Percentiles rank a stretch among this genome's conserved stretches.
These are phyloP conservation scores for Chlamydomonas asymmetrica DNA, from an alignment of 139 green algal genomes.

Conservation along the genomic window DNA sequence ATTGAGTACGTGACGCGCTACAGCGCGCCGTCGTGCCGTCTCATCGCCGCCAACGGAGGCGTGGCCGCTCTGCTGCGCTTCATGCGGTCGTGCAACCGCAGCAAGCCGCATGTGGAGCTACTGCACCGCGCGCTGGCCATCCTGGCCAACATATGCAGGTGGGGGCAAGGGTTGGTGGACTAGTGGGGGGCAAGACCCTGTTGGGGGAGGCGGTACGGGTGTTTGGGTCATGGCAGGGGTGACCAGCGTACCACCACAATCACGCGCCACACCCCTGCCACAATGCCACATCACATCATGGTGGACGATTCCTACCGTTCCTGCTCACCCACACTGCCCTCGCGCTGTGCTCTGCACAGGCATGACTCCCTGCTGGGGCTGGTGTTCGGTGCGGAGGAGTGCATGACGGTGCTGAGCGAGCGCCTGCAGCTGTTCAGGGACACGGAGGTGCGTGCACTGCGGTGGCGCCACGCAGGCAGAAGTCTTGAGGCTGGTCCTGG, in stretches of 20 bases:
- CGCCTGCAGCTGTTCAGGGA: constrained; percentile 73
- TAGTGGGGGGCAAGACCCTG: too few species aligned
- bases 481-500: too few species aligned
- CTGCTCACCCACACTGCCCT: too few species aligned
- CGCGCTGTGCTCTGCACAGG: too few species aligned
- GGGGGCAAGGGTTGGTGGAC: too few species aligned
- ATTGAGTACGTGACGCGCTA: constrained; percentile 52
- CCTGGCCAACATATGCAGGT: constrained; percentile 60
- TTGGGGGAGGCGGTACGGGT: too few species aligned
- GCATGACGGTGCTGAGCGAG: constrained; percentile 64
- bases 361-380: constrained; percentile 34
- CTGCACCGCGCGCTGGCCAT: constrained; percentile 47
- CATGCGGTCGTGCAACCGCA: constrained; percentile 65
- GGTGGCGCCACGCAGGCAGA: background rate
- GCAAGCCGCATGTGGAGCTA: constrained; percentile 61
- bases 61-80: constrained; percentile 53
- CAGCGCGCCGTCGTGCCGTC: constrained; percentile 60
- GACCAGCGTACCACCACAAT: too few species aligned
- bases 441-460: constrained; percentile 42
- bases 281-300: too few species aligned
- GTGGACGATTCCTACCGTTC: too few species aligned
- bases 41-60: constrained; percentile 45
- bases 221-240: too few species aligned
- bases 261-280: too few species aligned
- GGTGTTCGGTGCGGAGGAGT: constrained; percentile 57